Evolutionary conservation across 352 stramenopile genomes (phyloP), one percentile per base, ranked within the genome.

Genomic region (Vaucheria bursata): DNA sequence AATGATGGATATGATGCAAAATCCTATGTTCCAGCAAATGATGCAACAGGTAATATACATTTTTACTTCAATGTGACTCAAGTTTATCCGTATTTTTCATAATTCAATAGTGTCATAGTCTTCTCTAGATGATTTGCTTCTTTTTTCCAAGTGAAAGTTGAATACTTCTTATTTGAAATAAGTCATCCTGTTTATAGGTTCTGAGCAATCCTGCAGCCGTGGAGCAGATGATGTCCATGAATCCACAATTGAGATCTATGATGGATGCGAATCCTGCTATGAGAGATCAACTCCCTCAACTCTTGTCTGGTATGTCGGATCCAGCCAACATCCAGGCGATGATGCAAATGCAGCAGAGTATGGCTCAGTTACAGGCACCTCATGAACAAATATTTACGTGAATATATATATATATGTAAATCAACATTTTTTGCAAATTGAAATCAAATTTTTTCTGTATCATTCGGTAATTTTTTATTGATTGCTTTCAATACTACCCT

Each of bases 251-350:
- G 85, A 87, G 90, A 45, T 82, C 93, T 81, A 93, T 93, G 90
- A 89, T 96, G 87, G 85, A 87, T 66, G 75, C 75, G 25, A 73
- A 80, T 50, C 75, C 75, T 18, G 75, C 38, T 8, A 37, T 80
- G 29, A 68, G 75, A 12, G 59, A 79, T 25, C 75, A 80, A 53
- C 71, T 81, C 39, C 71, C 77, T 1, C 75, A 82, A 70, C 72
- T 84, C 32, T 80, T 84, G 74, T 71, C 65, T 5, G 18, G 69
- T 32, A 90, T 91, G 75, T 90, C 93, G 86, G 93, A 95, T 85
- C 90, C 90, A 36, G 87, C 93, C 75, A 95, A 93, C 82, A 80
- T 95, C 12, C 90, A 94, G 79, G 90, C 90, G 12, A 92, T 95
- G 87, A 89, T 94, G 86, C 90, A 95, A 80, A 91, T 95, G 87